Conservation (phyloP, 371 early-diverging fungal genomes). For the Nematocida sp. region DNA sequence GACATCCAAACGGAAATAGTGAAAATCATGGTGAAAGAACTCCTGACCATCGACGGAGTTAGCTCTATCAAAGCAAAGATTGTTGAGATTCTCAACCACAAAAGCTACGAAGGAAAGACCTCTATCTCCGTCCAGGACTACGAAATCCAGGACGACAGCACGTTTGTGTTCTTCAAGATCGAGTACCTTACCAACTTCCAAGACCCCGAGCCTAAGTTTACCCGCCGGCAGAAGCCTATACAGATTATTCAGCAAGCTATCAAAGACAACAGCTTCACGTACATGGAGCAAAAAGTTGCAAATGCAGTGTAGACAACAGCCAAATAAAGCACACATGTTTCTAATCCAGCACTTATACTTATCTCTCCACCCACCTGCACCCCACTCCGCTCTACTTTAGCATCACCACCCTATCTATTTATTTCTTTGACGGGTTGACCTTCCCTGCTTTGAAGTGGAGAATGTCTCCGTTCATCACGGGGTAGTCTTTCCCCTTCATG, state of each 20-base stretch:
- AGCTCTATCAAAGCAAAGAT: constrained; percentile 49
- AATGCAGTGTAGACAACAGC: too few species aligned
- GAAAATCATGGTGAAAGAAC: constrained; percentile 35
- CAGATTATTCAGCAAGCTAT: constrained; percentile 50
- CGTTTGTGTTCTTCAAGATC: constrained; percentile 50
- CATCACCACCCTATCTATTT: not conserved
- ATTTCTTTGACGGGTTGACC: constrained; percentile 14
- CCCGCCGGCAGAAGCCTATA: constrained; percentile 42
- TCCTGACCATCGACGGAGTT: constrained; percentile 48
- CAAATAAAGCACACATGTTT: not conserved
- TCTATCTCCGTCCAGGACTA: constrained; percentile 49
- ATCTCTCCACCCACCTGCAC: not conserved
- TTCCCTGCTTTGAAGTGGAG: constrained; percentile 64
- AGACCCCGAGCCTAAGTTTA: constrained; percentile 51
- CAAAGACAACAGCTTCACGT: not conserved
- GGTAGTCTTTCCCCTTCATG: constrained; percentile 85
- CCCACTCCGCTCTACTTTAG: not conserved
- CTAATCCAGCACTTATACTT: not conserved
- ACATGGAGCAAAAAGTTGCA: constrained; percentile 38
- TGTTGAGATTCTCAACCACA: constrained; percentile 27
- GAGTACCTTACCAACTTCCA: constrained; percentile 62
- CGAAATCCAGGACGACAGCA: constrained; percentile 32
- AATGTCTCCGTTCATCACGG: constrained; percentile 83
- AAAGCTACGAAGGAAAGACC: constrained; percentile 52
- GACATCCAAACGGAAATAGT: constrained; percentile 55